Conservation (phyloP, 164 flowering plant species). For the Aristolochia contorta region DNA sequence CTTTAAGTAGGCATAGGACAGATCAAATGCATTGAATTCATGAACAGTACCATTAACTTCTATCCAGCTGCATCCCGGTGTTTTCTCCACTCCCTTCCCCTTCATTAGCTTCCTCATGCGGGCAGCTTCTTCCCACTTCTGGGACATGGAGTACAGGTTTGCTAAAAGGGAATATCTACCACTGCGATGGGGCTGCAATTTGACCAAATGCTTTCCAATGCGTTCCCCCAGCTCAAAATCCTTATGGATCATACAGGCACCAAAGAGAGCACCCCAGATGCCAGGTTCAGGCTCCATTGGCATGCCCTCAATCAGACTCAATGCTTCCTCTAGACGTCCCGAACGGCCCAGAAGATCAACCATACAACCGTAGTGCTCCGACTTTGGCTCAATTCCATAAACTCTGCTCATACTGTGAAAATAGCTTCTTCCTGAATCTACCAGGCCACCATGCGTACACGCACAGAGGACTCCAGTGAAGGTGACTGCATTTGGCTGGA, state of each 20-base stretch:
- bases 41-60: conserved; percentile 18
- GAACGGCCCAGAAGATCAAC: conserved; percentile 22
- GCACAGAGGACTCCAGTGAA: conserved; percentile 29
- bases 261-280: conserved; percentile 27
- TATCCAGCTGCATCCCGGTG: conserved; percentile 26
- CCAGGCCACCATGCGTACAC: conserved; percentile 31
- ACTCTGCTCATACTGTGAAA: conserved; percentile 20
- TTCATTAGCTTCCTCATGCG: conserved; percentile 24
- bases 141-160: conserved; percentile 19
- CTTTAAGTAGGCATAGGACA: conserved; percentile 6
- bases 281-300: conserved; percentile 23
- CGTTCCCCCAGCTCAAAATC: conserved; percentile 20
- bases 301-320: conserved; percentile 17
- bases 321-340: conserved; percentile 20
- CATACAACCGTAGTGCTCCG: conserved; percentile 26
- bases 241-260: conserved; percentile 31
- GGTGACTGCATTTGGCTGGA: conserved; percentile 27
- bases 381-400: conserved; percentile 20
- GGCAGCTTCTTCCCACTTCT: conserved; percentile 21
- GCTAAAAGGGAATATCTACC: conserved; percentile 28
- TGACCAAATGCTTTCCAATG: conserved; percentile 22
- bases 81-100: conserved; percentile 23
- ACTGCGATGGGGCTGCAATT: conserved; percentile 21
- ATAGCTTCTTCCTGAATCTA: conserved; percentile 18
- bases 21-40: conserved; percentile 21